Percentiles rank a stretch among this genome's conserved stretches.
Evolutionary conservation across 83 land plant species (phyloP).

Genomic region (Picea abies): DNA sequence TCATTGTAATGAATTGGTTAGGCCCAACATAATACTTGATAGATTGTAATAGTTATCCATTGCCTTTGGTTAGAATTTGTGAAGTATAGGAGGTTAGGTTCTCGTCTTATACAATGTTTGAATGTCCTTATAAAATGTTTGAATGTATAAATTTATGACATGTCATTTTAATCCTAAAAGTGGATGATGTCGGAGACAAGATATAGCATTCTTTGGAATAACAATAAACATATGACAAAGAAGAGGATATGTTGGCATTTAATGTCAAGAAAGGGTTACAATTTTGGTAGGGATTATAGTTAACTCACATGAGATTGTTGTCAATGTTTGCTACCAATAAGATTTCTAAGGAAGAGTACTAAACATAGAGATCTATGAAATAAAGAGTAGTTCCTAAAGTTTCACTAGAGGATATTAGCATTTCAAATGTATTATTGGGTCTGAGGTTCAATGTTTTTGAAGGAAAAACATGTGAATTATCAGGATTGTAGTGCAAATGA

Average conservation of each 20-base stretch:
- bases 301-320: constrained; percentile 45
- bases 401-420: constrained; percentile 17
- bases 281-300: constrained; percentile 20
- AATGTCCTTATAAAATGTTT: too few species aligned
- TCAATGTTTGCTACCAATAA: constrained; percentile 26
- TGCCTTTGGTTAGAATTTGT: constrained; percentile 47
- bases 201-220: constrained; percentile 21
- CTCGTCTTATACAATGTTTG: too few species aligned
- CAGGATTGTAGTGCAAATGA: too few species aligned
- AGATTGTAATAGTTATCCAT: constrained; percentile 62
- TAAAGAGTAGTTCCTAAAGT: constrained; percentile 27
- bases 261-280: not conserved
- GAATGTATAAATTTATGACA: constrained; percentile 12
- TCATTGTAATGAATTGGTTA: constrained; percentile 77
- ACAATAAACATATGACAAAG: constrained; percentile 25
- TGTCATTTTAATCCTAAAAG: constrained; percentile 12
- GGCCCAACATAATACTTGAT: constrained; percentile 82
- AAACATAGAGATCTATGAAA: constrained; percentile 32
- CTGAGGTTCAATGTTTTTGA: too few species aligned
- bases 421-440: not conserved
- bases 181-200: constrained; percentile 20
- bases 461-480: too few species aligned
- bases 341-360: too few species aligned
- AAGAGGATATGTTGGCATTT: constrained; percentile 15
- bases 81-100: constrained; percentile 49